phyloP scores from a whole-genome alignment of 2,329 filamentous ascomycete species.

The Bipolaris victoriae region DNA sequence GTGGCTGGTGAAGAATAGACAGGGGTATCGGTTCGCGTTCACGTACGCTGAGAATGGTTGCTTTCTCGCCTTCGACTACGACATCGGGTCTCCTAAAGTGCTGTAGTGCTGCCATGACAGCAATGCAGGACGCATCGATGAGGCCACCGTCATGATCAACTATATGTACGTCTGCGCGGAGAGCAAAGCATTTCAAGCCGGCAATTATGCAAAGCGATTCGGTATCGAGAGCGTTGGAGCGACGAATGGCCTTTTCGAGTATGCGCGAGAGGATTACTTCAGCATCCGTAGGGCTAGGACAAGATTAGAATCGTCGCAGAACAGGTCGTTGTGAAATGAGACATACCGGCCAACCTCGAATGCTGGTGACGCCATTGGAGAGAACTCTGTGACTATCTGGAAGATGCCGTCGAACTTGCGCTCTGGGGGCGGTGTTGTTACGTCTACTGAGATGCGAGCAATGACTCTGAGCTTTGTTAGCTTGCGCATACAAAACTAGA shows the following conservation, averaged over 20 bases:
- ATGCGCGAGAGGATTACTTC: slow-evolving; percentile 86
- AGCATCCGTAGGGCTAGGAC: slow-evolving; percentile 72
- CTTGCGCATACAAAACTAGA: neutral
- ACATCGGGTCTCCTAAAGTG: slow-evolving; percentile 94
- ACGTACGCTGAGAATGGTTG: slow-evolving; percentile 81
- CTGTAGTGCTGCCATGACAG: slow-evolving; percentile 83
- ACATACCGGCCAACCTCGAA: slow-evolving; percentile 80
- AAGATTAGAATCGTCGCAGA: slow-evolving; percentile 28
- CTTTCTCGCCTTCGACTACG: slow-evolving; percentile 79
- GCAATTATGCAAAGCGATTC: slow-evolving; percentile 95
- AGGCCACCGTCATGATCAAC: slow-evolving; percentile 90
- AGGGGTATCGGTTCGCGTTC: slow-evolving; percentile 91
- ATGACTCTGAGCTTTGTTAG: slow-evolving; percentile 66
- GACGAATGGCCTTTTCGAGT: slow-evolving; percentile 91
- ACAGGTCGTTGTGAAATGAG: neutral
- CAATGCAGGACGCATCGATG: slow-evolving; percentile 83
- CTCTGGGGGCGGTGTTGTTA: slow-evolving; percentile 83
- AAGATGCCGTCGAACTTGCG: slow-evolving; percentile 96
- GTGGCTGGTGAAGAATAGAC: slow-evolving; percentile 88
- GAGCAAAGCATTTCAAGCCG: slow-evolving; percentile 86
- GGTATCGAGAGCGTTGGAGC: slow-evolving; percentile 90
- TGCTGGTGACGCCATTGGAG: slow-evolving; percentile 87
- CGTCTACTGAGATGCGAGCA: slow-evolving; percentile 84
- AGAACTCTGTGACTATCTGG: slow-evolving; percentile 88
- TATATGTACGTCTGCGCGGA: slow-evolving; percentile 90